Conservation (phyloP, 1,284 basidiomycete genomes). For the Apiotrichum gracile region DNA sequence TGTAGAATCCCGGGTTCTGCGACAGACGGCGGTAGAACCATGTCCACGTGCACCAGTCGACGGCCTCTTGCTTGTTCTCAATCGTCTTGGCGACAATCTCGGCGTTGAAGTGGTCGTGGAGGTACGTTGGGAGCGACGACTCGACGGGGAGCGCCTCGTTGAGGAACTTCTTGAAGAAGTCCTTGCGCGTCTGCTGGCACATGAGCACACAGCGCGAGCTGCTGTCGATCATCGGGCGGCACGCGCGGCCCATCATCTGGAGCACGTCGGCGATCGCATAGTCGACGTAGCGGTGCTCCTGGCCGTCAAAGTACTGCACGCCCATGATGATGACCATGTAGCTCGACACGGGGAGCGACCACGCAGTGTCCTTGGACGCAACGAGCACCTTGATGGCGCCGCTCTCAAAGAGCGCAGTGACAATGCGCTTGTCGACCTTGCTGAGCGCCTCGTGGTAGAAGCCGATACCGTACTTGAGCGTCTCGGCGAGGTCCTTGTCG, state of each 20-base stretch:
- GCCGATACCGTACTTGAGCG: constrained; percentile 82
- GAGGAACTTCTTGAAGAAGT: constrained; percentile 98
- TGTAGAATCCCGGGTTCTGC: constrained; percentile 83
- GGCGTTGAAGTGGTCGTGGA: constrained; percentile 96
- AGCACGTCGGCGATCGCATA: constrained; percentile 96
- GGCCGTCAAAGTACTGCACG: constrained; percentile 90
- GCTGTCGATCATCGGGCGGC: constrained; percentile 76
- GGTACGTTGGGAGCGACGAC: constrained; percentile 76
- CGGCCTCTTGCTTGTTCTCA: constrained; percentile 95
- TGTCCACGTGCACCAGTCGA: constrained; percentile 57
- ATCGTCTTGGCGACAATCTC: constrained; percentile 98
- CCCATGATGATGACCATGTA: constrained; percentile 99
- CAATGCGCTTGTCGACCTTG: constrained; percentile 86
- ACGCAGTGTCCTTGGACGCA: constrained; percentile 91
- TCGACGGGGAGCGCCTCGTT: constrained; percentile 97
- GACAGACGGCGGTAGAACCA: constrained; percentile 91
- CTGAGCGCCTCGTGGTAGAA: constrained; percentile 93
- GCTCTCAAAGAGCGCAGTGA: constrained; percentile 86
- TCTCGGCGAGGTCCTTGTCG: constrained; percentile 73
- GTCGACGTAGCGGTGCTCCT: constrained; percentile 94
- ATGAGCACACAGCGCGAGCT: constrained; percentile 88
- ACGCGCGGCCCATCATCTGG: constrained; percentile 98
- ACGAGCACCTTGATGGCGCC: constrained; percentile 93
- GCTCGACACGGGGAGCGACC: constrained; percentile 85
- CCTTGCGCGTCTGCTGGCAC: constrained; percentile 93